Conservation (phyloP, 805 yeast genomes). For the Priceomyces castillae region DNA sequence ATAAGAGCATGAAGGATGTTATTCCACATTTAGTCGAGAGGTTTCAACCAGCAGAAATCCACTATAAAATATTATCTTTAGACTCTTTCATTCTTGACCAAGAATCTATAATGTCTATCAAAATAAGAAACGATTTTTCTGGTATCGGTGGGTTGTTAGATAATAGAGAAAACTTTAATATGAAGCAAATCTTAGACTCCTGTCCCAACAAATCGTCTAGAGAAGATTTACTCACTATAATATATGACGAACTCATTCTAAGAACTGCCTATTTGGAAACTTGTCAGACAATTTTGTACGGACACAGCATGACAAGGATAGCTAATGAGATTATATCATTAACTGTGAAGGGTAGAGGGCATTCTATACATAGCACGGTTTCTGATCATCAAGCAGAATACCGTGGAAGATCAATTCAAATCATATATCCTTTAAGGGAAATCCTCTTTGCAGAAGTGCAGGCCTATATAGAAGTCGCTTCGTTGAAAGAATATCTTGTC, state of each 20-base stretch:
- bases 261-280: constrained; percentile 43
- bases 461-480: constrained; percentile 47
- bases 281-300: constrained; percentile 62
- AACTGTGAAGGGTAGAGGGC: constrained; percentile 85
- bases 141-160: constrained; percentile 13
- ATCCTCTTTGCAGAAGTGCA: constrained; percentile 65
- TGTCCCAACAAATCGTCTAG: constrained; percentile 56
- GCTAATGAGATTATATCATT: constrained; percentile 78
- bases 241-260: constrained; percentile 47
- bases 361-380: constrained; percentile 52
- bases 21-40: constrained; percentile 15
- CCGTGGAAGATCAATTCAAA: constrained; percentile 34
- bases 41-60: constrained; percentile 23
- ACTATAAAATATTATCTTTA: constrained; percentile 41
- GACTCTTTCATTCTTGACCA: constrained; percentile 36
- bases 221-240: constrained; percentile 56
- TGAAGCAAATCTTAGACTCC: constrained; percentile 35
- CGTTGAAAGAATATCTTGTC: constrained; percentile 32
- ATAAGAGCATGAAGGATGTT: constrained; percentile 14
- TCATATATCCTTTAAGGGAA: constrained; percentile 73
- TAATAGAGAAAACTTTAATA: constrained; percentile 9
- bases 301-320: constrained; percentile 77
- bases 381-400: constrained; percentile 40
- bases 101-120: constrained; percentile 27
- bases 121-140: constrained; percentile 28